Evolutionary conservation across 345 rosid species (phyloP).

Genomic region (Ceriops decandra): DNA sequence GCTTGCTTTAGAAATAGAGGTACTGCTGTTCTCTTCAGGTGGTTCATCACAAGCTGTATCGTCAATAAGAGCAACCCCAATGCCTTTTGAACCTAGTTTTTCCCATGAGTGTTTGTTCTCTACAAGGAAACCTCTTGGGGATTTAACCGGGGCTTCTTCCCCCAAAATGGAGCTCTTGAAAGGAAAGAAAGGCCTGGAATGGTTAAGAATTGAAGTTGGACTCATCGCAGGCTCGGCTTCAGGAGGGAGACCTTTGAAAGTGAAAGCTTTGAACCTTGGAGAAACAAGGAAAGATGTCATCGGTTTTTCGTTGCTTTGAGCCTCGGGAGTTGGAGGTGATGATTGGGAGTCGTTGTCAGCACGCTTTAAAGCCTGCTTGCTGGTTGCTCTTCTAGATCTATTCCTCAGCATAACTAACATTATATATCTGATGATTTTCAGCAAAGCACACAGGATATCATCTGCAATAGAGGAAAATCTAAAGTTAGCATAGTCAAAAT

Average conservation of each 20-base stretch:
- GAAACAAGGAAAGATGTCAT: constrained; percentile 43
- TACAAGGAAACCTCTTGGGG: constrained; percentile 28
- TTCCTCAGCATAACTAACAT: constrained; percentile 43
- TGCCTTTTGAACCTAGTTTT: constrained; percentile 34
- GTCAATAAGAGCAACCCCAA: constrained; percentile 57
- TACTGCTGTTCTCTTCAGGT: constrained; percentile 6
- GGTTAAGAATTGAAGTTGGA: constrained; percentile 61
- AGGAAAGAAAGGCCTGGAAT: constrained; percentile 40
- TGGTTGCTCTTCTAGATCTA: constrained; percentile 44
- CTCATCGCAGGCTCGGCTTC: constrained; percentile 47
- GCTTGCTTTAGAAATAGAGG: constrained; percentile 18
- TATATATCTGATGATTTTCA: neutral
- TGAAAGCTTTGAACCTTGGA: constrained; percentile 51
- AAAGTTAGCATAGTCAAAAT: neutral
- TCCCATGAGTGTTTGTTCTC: constrained; percentile 27
- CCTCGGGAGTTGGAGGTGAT: constrained; percentile 27
- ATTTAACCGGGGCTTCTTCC: constrained; percentile 27
- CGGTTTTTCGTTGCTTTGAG: constrained; percentile 26
- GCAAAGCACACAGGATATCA: neutral
- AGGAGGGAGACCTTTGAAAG: constrained; percentile 38
- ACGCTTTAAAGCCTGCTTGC: constrained; percentile 60
- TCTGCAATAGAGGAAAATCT: neutral
- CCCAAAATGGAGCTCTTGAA: constrained; percentile 32
- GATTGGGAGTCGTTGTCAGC: constrained; percentile 31
- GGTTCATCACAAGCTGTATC: constrained; percentile 18